Conservation (phyloP, 495 filamentous ascomycete species). For the Patellaria atrata region DNA sequence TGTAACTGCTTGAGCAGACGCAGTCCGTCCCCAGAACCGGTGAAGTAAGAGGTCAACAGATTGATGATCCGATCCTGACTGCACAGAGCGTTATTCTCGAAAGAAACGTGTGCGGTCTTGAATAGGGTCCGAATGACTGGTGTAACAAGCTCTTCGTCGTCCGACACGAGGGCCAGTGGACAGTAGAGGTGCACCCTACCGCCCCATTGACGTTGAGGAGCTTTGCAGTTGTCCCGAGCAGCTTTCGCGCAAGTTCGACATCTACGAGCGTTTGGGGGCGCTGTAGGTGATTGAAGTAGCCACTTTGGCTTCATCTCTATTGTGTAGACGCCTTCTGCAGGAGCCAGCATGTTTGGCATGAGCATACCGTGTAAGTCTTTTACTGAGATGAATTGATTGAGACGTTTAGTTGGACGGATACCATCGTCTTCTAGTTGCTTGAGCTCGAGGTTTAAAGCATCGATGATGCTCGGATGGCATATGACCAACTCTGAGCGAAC, state of each 20-base stretch:
- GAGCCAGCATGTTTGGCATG: slow-evolving; percentile 64
- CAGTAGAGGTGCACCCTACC: slow-evolving; percentile 31
- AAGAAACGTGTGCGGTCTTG: background rate
- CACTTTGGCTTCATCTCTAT: slow-evolving; percentile 93
- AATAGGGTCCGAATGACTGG: slow-evolving; percentile 3
- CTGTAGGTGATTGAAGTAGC: slow-evolving; percentile 69
- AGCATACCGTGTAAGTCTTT: slow-evolving; percentile 49
- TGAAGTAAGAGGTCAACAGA: slow-evolving; percentile 4
- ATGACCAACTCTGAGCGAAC: too few relatives aligned
- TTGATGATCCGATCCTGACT: slow-evolving; percentile 1
- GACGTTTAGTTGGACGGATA: too few relatives aligned
- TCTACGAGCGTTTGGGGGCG: slow-evolving; percentile 45
- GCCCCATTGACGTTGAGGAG: slow-evolving; percentile 3
- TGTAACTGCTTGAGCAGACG: slow-evolving; percentile 29
- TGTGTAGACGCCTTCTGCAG: slow-evolving; percentile 18
- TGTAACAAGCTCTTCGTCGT: slow-evolving; percentile 26
- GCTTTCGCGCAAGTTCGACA: slow-evolving; percentile 80
- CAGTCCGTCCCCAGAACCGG: slow-evolving; percentile 7
- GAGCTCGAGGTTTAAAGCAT: too few relatives aligned
- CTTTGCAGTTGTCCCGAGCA: slow-evolving; percentile 36
- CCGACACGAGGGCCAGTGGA: slow-evolving; percentile 41
- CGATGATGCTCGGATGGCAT: too few relatives aligned
- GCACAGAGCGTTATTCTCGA: background rate
- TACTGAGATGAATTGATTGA: too few relatives aligned
- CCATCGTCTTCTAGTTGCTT: too few relatives aligned